Evolutionary conservation across 768 basidiomycete genomes (phyloP), one percentile per base, ranked within the genome.

Genomic region (Phanerodontia chrysosporium): DNA sequence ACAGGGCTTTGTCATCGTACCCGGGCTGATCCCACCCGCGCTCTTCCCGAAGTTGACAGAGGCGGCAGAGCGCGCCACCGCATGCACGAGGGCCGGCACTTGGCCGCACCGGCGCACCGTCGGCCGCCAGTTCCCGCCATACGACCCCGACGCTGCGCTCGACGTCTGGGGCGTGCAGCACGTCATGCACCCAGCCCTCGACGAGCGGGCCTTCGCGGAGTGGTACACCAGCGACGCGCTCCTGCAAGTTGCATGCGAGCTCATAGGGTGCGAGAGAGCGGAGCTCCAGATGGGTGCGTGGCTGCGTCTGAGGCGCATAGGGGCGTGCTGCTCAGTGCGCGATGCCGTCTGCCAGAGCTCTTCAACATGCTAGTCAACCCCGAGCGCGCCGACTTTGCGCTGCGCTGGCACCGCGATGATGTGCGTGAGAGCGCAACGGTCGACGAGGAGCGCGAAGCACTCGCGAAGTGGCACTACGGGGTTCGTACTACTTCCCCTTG

Each of bases 101-200:
- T 92, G 89, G 90, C 74, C 81, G 0, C 77, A 86, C 63, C 76
- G 87, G 3, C 80, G 90, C 35, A 85, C 83, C 0, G 86, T 92
- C 18, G 90, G 90, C 1, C 86, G 85, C 60, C 87, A 90, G 68
- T 92, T 91, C 61, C 89, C 90, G 2, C 90, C 89, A 0, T 91
- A 78, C 64, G 84, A 79, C 54, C 71, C 79, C 30, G 75, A 64
- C 42, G 71, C 82, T 53, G 4, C 39, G 4, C 80, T 83, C 1
- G 90, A 92, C 70, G 82, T 85, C 0, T 91, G 90, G 89, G 90
- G 90, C 1, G 83, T 90, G 1, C 90, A 91, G 63, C 88, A 91
- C 61, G 69, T 88, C 46, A 91, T 92, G 90, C 89, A 91, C 65
- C 90, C 89, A 1, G 83, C 78, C 30, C 77, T 92, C 0, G 74